Conservation (phyloP, 2,329 filamentous ascomycete genomes). For the Chrysoporthe puriensis region DNA sequence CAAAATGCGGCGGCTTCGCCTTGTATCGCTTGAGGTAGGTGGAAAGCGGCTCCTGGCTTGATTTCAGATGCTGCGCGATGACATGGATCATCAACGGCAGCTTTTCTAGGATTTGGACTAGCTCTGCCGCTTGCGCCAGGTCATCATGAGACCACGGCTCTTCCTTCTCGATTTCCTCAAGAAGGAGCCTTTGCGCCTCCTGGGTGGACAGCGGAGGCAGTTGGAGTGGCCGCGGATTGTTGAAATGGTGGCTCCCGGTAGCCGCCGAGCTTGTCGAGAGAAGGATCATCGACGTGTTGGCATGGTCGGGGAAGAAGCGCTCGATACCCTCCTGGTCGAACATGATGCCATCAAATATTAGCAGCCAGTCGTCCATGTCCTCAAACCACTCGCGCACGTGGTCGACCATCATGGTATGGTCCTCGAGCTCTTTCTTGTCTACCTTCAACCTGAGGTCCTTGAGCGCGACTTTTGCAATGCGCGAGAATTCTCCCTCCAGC, state of each 20-base stretch:
- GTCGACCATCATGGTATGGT: conserved; percentile 54
- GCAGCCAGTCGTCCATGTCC: conserved; percentile 63
- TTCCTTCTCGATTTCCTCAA: conserved; percentile 64
- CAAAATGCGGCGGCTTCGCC: conserved; percentile 55
- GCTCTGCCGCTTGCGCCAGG: conserved; percentile 57
- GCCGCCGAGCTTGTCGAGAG: conserved; percentile 66
- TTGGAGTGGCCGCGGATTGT: conserved; percentile 60
- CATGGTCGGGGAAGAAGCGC: conserved; percentile 66
- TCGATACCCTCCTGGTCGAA: conserved; percentile 63
- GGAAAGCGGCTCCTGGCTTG: conserved; percentile 63
- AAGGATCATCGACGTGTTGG: conserved; percentile 67
- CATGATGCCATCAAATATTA: conserved; percentile 69
- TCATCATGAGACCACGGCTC: conserved; percentile 59
- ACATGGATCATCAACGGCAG: conserved; percentile 71
- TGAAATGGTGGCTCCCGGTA: conserved; percentile 59
- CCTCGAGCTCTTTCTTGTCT: conserved; percentile 43
- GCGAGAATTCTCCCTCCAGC: conserved; percentile 65
- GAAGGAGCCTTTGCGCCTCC: conserved; percentile 63
- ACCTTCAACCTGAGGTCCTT: conserved; percentile 47
- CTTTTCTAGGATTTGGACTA: conserved; percentile 66
- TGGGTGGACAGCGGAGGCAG: conserved; percentile 57
- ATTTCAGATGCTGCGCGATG: conserved; percentile 63
- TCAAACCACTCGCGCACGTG: conserved; percentile 66
- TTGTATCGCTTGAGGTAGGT: conserved; percentile 63
- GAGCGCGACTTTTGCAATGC: conserved; percentile 63